A percentile compares a stretch with the other conserved stretches of the same genome.
These are phyloP conservation scores for Exobasidium cylindrosporum DNA, from an alignment of 1,284 basidiomycete genomes.

Conservation along the genomic window DNA sequence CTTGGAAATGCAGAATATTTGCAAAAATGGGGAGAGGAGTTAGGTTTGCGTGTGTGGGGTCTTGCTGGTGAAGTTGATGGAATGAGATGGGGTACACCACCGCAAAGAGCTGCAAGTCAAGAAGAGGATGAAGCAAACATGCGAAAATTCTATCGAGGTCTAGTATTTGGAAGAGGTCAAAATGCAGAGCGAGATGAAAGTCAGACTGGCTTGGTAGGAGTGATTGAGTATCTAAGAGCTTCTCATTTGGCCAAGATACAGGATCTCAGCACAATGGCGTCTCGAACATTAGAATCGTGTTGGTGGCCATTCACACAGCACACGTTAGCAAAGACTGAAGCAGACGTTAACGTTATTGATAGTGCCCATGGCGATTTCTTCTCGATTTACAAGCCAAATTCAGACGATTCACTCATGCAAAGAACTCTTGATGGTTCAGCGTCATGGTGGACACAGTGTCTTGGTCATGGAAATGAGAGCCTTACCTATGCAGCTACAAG, in stretches of 20 bases:
- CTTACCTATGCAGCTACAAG: constrained; percentile 81
- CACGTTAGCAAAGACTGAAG: constrained; percentile 28
- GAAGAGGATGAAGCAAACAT: constrained; percentile 64
- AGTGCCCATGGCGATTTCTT: constrained; percentile 24
- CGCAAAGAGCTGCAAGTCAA: constrained; percentile 58
- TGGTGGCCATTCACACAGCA: constrained; percentile 99
- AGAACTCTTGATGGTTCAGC: constrained; percentile 86
- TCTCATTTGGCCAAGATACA: constrained; percentile 67
- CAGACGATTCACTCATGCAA: constrained; percentile 57
- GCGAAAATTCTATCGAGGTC: constrained; percentile 67
- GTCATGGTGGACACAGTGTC: constrained; percentile 96
- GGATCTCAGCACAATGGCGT: constrained; percentile 74
- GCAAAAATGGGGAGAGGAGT: constrained; percentile 63
- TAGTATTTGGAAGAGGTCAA: constrained; percentile 44
- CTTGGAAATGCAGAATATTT: constrained; percentile 75
- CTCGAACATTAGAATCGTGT: constrained; percentile 71
- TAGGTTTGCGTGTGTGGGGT: constrained; percentile 61
- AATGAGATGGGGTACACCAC: constrained; percentile 34
- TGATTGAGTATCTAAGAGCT: constrained; percentile 66
- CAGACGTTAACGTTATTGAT: constrained; percentile 39
- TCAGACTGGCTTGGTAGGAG: constrained; percentile 59
- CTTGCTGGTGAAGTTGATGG: constrained; percentile 30
- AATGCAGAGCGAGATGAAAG: constrained; percentile 17
- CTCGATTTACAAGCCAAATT: background rate
- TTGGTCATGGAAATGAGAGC: constrained; percentile 77